Evolutionary conservation across 345 rosid genomes (phyloP).

Genomic region (Corchorus olitorius): DNA sequence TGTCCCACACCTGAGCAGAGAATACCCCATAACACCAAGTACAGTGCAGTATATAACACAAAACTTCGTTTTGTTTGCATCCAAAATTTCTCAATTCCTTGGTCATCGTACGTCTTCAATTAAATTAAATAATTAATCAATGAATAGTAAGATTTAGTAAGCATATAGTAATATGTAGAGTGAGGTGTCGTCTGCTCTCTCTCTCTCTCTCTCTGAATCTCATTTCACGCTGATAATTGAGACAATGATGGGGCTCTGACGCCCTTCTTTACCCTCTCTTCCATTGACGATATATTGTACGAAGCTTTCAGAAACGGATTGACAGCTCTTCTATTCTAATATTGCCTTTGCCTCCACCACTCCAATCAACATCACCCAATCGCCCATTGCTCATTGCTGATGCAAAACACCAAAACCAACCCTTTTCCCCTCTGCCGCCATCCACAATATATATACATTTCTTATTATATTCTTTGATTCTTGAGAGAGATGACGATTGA

Average conservation of each 20-base stretch:
- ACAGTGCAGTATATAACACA: too few species aligned
- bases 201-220: not conserved
- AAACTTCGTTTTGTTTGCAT: too few species aligned
- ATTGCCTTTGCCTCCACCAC: not conserved
- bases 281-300: conserved; percentile 27
- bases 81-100: too few species aligned
- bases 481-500: not conserved
- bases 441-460: too few species aligned
- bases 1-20: too few species aligned
- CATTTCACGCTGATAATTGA: conserved; percentile 31
- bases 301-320: conserved; percentile 26
- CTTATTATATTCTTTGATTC: too few species aligned
- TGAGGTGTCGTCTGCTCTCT: not conserved
- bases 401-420: conserved; percentile 2
- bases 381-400: not conserved
- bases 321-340: conserved; percentile 21
- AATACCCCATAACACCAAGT: too few species aligned
- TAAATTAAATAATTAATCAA: not conserved
- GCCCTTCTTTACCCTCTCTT: not conserved
- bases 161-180: not conserved
- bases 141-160: not conserved
- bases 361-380: not conserved
- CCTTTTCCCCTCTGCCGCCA: conserved; percentile 38
- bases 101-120: too few species aligned
- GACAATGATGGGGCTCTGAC: conserved; percentile 61